Evolutionary conservation across 208 protist species (phyloP).

Genomic region (Wallacemonas collosoma): DNA sequence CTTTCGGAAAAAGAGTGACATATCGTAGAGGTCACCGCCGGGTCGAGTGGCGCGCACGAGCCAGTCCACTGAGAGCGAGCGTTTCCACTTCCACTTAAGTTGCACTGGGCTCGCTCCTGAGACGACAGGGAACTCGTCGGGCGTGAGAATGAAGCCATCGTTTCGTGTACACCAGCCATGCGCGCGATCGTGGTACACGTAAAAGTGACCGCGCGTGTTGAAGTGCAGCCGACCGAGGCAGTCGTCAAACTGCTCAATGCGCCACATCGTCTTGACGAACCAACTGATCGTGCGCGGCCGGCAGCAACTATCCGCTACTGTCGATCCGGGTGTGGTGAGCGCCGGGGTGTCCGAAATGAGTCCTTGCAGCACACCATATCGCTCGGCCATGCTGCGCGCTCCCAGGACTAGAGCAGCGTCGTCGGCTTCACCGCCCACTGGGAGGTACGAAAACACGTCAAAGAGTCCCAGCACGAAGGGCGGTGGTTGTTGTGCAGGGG

Average conservation of each 20-base stretch:
- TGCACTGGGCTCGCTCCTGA: slow-evolving; percentile 62
- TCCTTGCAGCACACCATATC: slow-evolving; percentile 38
- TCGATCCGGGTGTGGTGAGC: no score
- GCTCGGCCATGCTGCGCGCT: slow-evolving; percentile 35
- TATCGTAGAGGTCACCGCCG: slow-evolving; percentile 33
- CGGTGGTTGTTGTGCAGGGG: neutral
- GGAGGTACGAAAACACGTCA: slow-evolving; percentile 43
- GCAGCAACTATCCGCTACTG: no score
- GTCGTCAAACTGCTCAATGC: slow-evolving; percentile 31
- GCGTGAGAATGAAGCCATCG: slow-evolving; percentile 86
- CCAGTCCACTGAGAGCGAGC: slow-evolving; percentile 79
- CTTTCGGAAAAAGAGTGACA: slow-evolving; percentile 73
- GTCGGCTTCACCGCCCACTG: slow-evolving; percentile 11
- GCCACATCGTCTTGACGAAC: slow-evolving; percentile 76
- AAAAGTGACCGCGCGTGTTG: slow-evolving; percentile 22
- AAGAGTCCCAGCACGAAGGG: slow-evolving; percentile 53
- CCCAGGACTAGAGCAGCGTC: slow-evolving; percentile 22
- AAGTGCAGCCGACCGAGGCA: slow-evolving; percentile 39
- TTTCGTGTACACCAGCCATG: slow-evolving; percentile 51
- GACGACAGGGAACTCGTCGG: slow-evolving; percentile 60
- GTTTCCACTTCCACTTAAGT: slow-evolving; percentile 86
- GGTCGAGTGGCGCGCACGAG: slow-evolving; percentile 40
- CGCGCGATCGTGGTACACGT: slow-evolving; percentile 45
- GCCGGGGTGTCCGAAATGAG: slow-evolving; percentile 14
- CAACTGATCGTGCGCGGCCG: slow-evolving; percentile 18